Conservation (phyloP, 208 protist genomes). For the Wallacemonas sp. region DNA sequence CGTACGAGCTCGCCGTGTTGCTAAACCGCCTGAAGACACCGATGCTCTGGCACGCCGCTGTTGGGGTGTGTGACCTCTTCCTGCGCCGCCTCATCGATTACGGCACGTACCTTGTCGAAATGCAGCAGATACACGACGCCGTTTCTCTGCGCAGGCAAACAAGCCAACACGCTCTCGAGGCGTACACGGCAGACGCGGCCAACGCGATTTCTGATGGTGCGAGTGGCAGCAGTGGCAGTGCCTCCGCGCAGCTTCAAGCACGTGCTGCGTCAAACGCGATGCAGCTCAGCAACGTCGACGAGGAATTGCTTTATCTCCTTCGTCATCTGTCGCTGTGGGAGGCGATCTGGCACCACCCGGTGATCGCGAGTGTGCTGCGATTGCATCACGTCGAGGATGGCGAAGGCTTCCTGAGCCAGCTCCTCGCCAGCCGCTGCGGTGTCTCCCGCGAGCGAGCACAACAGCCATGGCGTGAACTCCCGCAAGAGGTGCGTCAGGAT, state of each 20-base stretch:
- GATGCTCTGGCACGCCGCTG: constrained; percentile 81
- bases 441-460: constrained; percentile 68
- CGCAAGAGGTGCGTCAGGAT: constrained; percentile 43
- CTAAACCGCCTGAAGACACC: constrained; percentile 63
- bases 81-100: constrained; percentile 78
- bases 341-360: constrained; percentile 80
- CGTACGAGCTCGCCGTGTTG: constrained; percentile 76
- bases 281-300: constrained; percentile 72
- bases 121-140: constrained; percentile 79
- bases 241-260: constrained; percentile 6
- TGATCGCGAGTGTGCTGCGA: constrained; percentile 65
- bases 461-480: constrained; percentile 78
- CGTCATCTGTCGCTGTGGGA: constrained; percentile 80
- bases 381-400: constrained; percentile 86
- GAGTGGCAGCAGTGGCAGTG: neutral
- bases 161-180: constrained; percentile 26
- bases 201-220: constrained; percentile 28
- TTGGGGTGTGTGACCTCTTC: constrained; percentile 83
- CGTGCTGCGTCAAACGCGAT: constrained; percentile 32
- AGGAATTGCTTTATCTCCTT: constrained; percentile 80
- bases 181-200: constrained; percentile 43
- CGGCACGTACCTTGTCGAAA: constrained; percentile 74
- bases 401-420: constrained; percentile 63
- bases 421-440: constrained; percentile 81
- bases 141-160: constrained; percentile 60